Percentiles rank a stretch among this genome's conserved stretches.
phyloP scores from a whole-genome alignment of 805 yeast species.

The Wickerhamomyces silvicola region DNA sequence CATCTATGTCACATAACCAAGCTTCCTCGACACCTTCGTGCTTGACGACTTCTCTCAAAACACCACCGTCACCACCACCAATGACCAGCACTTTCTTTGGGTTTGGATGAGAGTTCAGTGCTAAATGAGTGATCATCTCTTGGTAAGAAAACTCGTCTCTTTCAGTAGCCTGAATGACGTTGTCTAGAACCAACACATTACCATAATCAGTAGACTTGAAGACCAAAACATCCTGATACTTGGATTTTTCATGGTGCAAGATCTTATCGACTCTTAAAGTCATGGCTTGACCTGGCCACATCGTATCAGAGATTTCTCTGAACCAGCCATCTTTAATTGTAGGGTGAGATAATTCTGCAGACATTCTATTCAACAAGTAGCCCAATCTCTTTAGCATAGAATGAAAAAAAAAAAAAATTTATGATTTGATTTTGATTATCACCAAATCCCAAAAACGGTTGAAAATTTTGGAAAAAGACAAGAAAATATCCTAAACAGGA shows the following conservation, averaged over 20 bases:
- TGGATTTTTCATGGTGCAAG: slow-evolving; percentile 76
- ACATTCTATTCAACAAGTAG: slow-evolving; percentile 13
- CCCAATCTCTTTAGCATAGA: not conserved
- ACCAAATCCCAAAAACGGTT: too few species aligned
- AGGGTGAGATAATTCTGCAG: slow-evolving; percentile 34
- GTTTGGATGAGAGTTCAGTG: slow-evolving; percentile 86
- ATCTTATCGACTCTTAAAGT: slow-evolving; percentile 81
- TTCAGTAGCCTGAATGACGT: slow-evolving; percentile 93
- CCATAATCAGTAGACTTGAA: slow-evolving; percentile 93
- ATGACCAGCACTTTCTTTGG: slow-evolving; percentile 91
- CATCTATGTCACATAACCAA: slow-evolving; percentile 91
- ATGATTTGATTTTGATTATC: too few species aligned
- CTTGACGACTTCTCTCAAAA: slow-evolving; percentile 87
- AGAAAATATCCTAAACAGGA: too few species aligned
- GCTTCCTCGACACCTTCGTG: slow-evolving; percentile 85
- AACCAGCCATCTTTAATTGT: slow-evolving; percentile 83
- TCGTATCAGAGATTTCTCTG: slow-evolving; percentile 87
- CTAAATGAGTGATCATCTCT: slow-evolving; percentile 96
- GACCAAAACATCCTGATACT: slow-evolving; percentile 89
- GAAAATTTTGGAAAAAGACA: too few species aligned
- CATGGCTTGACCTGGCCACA: slow-evolving; percentile 99
- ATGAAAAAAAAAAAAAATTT: too few species aligned
- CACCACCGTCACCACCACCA: slow-evolving; percentile 99
- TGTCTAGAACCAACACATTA: slow-evolving; percentile 89
- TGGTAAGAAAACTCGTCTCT: slow-evolving; percentile 97